Percentiles rank a stretch among this genome's conserved stretches.
These are phyloP conservation scores for Claviceps capensis DNA, from an alignment of 2,329 filamentous ascomycete genomes.

Conservation along the genomic window DNA sequence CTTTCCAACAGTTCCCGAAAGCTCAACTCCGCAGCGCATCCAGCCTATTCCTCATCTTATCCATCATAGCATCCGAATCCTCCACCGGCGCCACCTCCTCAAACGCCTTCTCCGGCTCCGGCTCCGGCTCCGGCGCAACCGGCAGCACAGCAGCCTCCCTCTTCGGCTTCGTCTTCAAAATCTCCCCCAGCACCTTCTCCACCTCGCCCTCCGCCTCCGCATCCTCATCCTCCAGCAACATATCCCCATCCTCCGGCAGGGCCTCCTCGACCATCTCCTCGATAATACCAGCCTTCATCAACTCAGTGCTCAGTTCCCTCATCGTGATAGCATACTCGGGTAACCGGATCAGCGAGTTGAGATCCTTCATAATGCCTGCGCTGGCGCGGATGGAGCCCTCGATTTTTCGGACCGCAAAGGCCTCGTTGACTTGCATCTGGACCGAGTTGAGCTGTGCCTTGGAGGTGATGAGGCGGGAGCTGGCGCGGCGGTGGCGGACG, in stretches of 20 bases:
- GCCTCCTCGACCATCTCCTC: constrained; percentile 93
- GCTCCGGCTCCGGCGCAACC: constrained; percentile 31
- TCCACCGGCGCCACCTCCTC: constrained; percentile 44
- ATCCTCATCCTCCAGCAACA: constrained; percentile 64
- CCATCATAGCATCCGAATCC: constrained; percentile 78
- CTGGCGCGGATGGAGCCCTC: constrained; percentile 79
- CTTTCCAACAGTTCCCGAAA: too few relatives aligned
- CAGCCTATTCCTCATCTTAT: constrained; percentile 83
- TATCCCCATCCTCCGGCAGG: constrained; percentile 60
- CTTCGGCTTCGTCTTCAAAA: constrained; percentile 62
- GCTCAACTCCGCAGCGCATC: constrained; percentile 75
- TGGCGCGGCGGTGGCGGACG: constrained; percentile 66
- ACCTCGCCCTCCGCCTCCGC: constrained; percentile 56
- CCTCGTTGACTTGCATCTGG: constrained; percentile 95
- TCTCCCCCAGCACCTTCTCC: constrained; percentile 83
- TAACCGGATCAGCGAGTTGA: constrained; percentile 71
- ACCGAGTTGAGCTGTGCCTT: constrained; percentile 89
- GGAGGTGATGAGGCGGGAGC: constrained; percentile 61
- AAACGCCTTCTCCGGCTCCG: constrained; percentile 35
- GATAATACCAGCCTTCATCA: constrained; percentile 91
- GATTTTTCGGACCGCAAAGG: constrained; percentile 89
- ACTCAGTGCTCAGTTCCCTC: constrained; percentile 71
- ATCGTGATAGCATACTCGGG: constrained; percentile 83
- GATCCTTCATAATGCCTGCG: constrained; percentile 92
- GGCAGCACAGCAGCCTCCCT: constrained; percentile 49